Conservation (phyloP, 2,329 filamentous ascomycete species). For the Epichloe sibirici region DNA sequence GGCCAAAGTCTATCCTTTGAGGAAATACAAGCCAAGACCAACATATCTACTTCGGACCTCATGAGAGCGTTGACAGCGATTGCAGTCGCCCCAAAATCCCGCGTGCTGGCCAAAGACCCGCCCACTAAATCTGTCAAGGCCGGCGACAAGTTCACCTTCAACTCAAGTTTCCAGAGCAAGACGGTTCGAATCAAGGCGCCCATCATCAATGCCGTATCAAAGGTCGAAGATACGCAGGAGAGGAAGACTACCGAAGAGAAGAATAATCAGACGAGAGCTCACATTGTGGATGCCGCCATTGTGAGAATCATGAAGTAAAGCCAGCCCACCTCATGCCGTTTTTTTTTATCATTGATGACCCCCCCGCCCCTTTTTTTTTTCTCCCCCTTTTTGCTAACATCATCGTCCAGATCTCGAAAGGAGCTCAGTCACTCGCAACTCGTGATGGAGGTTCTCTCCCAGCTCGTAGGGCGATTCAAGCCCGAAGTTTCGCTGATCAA, state of each 20-base stretch:
- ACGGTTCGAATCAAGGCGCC: conserved; percentile 82
- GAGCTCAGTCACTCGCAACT: conserved; percentile 57
- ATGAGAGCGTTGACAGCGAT: conserved; percentile 69
- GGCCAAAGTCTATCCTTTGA: conserved; percentile 46
- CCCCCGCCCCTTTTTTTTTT: not conserved
- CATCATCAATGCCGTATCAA: conserved; percentile 68
- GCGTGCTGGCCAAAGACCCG: conserved; percentile 70
- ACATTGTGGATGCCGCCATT: conserved; percentile 64
- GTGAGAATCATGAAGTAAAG: conserved; percentile 79
- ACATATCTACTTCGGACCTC: conserved; percentile 64
- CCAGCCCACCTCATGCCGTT: conserved; percentile 11
- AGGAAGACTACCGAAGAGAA: conserved; percentile 61
- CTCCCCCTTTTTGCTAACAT: not conserved
- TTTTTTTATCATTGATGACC: not conserved
- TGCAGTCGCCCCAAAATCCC: conserved; percentile 70
- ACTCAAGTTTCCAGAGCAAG: conserved; percentile 68
- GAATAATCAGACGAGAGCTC: conserved; percentile 58
- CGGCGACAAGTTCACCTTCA: conserved; percentile 72
- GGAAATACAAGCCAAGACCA: conserved; percentile 72
- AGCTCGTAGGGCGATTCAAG: conserved; percentile 57
- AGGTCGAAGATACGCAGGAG: conserved; percentile 65
- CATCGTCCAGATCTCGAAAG: conserved; percentile 52
- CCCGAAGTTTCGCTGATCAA: conserved; percentile 70
- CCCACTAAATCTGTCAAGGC: conserved; percentile 65
- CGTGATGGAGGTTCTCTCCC: conserved; percentile 58